These are phyloP conservation scores for Solanum virginianum DNA, from an alignment of 257 asterid species.

Conservation along the genomic window DNA sequence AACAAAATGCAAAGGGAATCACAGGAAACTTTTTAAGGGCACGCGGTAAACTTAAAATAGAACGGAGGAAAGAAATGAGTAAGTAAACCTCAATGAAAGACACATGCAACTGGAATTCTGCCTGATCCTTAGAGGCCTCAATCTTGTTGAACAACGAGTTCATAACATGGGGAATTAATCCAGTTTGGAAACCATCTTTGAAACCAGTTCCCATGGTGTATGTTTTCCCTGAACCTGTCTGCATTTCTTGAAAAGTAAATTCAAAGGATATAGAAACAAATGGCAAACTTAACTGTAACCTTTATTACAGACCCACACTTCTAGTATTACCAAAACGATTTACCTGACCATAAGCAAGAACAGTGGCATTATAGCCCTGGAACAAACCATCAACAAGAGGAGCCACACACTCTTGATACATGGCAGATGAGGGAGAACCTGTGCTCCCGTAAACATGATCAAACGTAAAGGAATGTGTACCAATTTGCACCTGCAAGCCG, in stretches of 20 bases:
- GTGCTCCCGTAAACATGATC: constrained; percentile 95
- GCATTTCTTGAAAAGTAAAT: constrained; percentile 19
- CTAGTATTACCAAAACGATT: not conserved
- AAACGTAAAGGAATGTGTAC: constrained; percentile 87
- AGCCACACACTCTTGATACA: constrained; percentile 93
- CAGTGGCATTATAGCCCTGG: constrained; percentile 98
- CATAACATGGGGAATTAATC: constrained; percentile 90
- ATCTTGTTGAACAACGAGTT: constrained; percentile 74
- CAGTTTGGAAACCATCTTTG: constrained; percentile 69
- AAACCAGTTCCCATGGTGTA: constrained; percentile 95
- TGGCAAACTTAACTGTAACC: not conserved
- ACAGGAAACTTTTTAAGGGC: not conserved
- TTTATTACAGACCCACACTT: not conserved
- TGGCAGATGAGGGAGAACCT: constrained; percentile 61
- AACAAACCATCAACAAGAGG: constrained; percentile 94
- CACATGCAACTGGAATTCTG: constrained; percentile 85
- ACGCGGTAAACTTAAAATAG: not conserved
- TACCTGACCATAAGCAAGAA: constrained; percentile 99
- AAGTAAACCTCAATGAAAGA: constrained; percentile 85
- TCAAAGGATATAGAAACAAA: not conserved
- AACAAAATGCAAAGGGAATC: not conserved
- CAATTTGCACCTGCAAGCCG: constrained; percentile 72
- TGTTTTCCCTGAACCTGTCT: constrained; percentile 99
- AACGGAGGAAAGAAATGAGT: not conserved
- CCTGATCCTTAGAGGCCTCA: constrained; percentile 67